Evolutionary conservation across 805 yeast genomes (phyloP).

Genomic region (Nakazawaea wyomingensis): DNA sequence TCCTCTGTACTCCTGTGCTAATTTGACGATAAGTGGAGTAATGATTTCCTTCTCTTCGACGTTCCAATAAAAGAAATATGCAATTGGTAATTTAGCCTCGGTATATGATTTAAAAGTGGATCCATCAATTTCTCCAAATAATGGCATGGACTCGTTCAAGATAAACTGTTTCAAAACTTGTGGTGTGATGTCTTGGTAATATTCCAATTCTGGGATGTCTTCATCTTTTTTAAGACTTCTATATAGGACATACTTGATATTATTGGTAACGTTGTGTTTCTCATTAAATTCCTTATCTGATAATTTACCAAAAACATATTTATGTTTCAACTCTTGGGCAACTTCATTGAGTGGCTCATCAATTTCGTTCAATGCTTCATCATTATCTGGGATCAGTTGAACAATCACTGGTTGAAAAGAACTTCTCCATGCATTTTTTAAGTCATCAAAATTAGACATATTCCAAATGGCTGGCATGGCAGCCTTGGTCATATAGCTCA

Average conservation of each 20-base stretch:
- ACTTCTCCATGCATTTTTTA: conserved; percentile 21
- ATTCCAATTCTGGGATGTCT: conserved; percentile 53
- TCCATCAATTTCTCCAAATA: conserved; percentile 83
- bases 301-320: conserved; percentile 48
- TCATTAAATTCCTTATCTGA: conserved; percentile 27
- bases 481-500: conserved; percentile 66
- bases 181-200: conserved; percentile 39
- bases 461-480: not conserved
- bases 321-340: conserved; percentile 63
- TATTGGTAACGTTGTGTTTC: conserved; percentile 27
- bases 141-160: conserved; percentile 65
- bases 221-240: conserved; percentile 34
- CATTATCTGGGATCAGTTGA: not conserved
- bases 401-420: not conserved
- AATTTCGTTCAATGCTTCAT: conserved; percentile 33
- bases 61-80: conserved; percentile 77
- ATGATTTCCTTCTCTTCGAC: conserved; percentile 60
- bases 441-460: not conserved
- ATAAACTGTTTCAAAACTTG: conserved; percentile 43
- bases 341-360: conserved; percentile 43
- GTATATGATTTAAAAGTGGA: conserved; percentile 71
- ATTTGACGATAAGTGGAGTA: conserved; percentile 44
- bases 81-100: conserved; percentile 69
- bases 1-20: conserved; percentile 76
- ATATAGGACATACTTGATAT: conserved; percentile 38